Base-by-base conservation (phyloP, 805 yeast genomes). In the Candida pseudoglaebosa region DNA sequence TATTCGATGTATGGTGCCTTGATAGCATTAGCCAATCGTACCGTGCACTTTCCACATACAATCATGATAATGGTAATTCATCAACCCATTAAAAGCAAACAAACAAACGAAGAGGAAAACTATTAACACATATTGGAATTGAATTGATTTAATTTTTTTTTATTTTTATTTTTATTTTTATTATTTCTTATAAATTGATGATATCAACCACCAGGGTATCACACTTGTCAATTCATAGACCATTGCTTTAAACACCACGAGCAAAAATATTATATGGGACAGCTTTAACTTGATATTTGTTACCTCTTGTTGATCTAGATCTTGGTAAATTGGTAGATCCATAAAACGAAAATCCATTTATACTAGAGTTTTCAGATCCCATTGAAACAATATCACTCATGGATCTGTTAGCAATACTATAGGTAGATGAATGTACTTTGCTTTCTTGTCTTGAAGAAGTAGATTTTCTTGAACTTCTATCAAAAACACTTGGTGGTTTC, bases 281-380 rank as follows among this genome's bases (percentile, higher is more conserved):
- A 29, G 49, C 44, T 29, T 47, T 49, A 20, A 62, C 57, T 13
- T 41, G 41, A 42, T 61, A 60, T 43, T 61, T 62, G 44, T 53
- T 53, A 18, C 44, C 49, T 24, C 37, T 44, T 29, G 40, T 48
- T 17, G 42, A 34, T 28, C 37, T 31, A 13, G 36, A 28, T 34
- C 38, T 42, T 15, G 20, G 22, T 14, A 33, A 33, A 12, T 24
- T 24, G 10, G 42, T 38, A 15, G 40, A 38, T 19, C 35, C 38
- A 38, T 56, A 43, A 43, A 58, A 47, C 14, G 62, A 52, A 32
- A 57, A 57, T n/a, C 59, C 59, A 14, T 56, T 49, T 20, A 48
- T 24, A n/a, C 39, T 28, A 7, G 60, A 50, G 15, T 46, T 55
- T 26, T 17, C 34, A 8, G 59, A 42, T 33, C 33, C 34, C 31